Evolutionary conservation across 768 basidiomycete species (phyloP).

Genomic region (Lentinula detonsa): DNA sequence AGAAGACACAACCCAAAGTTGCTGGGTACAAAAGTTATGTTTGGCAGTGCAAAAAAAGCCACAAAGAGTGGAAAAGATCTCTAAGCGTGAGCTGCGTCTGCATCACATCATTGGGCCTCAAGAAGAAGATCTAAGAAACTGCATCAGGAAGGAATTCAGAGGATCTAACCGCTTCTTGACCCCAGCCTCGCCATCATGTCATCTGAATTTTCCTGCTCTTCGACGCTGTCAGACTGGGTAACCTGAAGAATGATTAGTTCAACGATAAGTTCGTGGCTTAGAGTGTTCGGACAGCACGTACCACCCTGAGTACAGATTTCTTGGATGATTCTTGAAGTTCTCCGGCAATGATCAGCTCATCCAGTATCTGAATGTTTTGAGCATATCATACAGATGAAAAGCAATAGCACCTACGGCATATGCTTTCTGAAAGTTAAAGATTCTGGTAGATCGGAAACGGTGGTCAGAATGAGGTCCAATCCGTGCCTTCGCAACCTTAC

Average conservation of each 20-base stretch:
- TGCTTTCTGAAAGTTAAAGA: conserved; percentile 97
- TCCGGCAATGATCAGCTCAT: conserved; percentile 90
- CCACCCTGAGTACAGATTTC: conserved; percentile 58
- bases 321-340: conserved; percentile 93
- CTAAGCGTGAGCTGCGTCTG: not conserved
- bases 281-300: conserved; percentile 17
- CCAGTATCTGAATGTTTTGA: conserved; percentile 54
- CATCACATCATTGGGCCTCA: conserved; percentile 42
- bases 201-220: conserved; percentile 82
- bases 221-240: conserved; percentile 77
- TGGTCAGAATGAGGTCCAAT: not conserved
- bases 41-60: too few relatives aligned
- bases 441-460: conserved; percentile 37
- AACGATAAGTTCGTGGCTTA: not conserved
- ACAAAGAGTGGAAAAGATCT: not conserved
- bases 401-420: conserved; percentile 57
- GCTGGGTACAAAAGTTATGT: too few relatives aligned
- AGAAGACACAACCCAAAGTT: too few relatives aligned
- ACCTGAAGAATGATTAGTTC: conserved; percentile 42
- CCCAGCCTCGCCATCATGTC: conserved; percentile 75
- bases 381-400: conserved; percentile 8
- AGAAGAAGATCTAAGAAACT: conserved; percentile 16
- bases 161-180: conserved; percentile 59
- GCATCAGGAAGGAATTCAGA: conserved; percentile 15
- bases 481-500: conserved; percentile 34